phyloP scores from a whole-genome alignment of 768 basidiomycete species.

The Ramaria rubella region DNA sequence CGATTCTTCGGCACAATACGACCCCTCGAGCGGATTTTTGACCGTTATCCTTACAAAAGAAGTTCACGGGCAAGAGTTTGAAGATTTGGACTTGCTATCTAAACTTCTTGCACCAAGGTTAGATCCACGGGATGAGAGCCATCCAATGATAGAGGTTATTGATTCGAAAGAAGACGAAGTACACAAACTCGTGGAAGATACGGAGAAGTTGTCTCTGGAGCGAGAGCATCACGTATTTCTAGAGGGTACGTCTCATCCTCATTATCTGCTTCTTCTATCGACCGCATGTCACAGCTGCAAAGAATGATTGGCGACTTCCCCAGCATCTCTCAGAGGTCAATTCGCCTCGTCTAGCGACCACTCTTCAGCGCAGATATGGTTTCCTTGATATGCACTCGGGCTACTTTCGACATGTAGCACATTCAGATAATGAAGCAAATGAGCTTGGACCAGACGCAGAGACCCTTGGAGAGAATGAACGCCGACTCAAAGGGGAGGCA shows the following conservation, averaged over 20 bases:
- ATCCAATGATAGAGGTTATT: constrained; percentile 53
- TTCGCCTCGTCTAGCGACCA: constrained; percentile 21
- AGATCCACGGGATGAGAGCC: constrained; percentile 31
- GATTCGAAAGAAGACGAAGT: constrained; percentile 26
- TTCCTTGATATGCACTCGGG: constrained; percentile 71
- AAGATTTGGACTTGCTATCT: constrained; percentile 72
- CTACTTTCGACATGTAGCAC: constrained; percentile 65
- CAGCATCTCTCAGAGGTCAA: constrained; percentile 47
- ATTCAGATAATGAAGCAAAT: constrained; percentile 77
- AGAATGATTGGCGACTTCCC: constrained; percentile 74
- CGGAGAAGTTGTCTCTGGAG: constrained; percentile 44
- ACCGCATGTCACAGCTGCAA: constrained; percentile 43
- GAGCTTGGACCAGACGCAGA: constrained; percentile 70
- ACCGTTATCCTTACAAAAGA: constrained; percentile 69
- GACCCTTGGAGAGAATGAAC: constrained; percentile 40
- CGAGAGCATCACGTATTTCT: constrained; percentile 47
- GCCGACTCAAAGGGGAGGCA: constrained; percentile 44
- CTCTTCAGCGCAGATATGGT: constrained; percentile 54
- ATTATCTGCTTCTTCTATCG: background rate
- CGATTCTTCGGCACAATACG: constrained; percentile 62
- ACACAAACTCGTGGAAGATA: constrained; percentile 38
- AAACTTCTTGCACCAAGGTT: constrained; percentile 65
- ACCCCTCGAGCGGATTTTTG: constrained; percentile 72
- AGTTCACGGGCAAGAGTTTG: constrained; percentile 56
- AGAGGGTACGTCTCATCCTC: constrained; percentile 36